These are phyloP conservation scores for Mycothermus thermophilus DNA, from an alignment of 495 filamentous ascomycete species.

Conservation along the genomic window DNA sequence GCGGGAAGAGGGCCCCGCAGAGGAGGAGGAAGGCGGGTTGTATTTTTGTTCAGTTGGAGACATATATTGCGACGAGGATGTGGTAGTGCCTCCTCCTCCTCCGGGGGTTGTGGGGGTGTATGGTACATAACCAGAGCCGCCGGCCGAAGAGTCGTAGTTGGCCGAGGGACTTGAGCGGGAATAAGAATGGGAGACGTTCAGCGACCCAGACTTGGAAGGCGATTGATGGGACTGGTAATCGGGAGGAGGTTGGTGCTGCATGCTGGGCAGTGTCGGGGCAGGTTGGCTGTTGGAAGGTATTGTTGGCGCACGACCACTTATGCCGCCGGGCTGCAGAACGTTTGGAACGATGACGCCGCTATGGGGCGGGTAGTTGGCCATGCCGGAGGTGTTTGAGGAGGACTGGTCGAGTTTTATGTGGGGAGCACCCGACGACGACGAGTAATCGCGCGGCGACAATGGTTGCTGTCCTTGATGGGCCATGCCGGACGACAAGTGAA, in stretches of 20 bases:
- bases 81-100: too few species aligned
- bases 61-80: conserved; percentile 44
- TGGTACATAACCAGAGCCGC: conserved; percentile 44
- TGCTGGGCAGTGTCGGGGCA: conserved; percentile 54
- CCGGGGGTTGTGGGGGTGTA: conserved; percentile 54
- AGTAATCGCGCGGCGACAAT: conserved; percentile 34
- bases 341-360: conserved; percentile 46
- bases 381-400: conserved; percentile 24
- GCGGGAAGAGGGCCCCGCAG: conserved; percentile 54
- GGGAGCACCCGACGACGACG: conserved; percentile 32
- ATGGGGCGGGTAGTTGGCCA: conserved; percentile 39
- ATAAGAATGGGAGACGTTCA: conserved; percentile 50
- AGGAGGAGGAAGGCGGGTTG: too few species aligned
- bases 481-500: conserved; percentile 57
- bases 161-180: conserved; percentile 73
- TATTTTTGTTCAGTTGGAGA: conserved; percentile 54
- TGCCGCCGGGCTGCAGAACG: conserved; percentile 49
- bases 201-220: conserved; percentile 50
- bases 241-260: conserved; percentile 52
- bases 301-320: conserved; percentile 43
- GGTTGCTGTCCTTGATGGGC: conserved; percentile 29
- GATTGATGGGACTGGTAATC: conserved; percentile 41
- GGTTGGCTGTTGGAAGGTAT: conserved; percentile 49
- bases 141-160: conserved; percentile 37
- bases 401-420: conserved; percentile 24